A percentile compares a stretch with the other conserved stretches of the same genome.
These are phyloP conservation scores for Polygonum aviculare DNA, from an alignment of 148 eudicot species.

Conservation along the genomic window DNA sequence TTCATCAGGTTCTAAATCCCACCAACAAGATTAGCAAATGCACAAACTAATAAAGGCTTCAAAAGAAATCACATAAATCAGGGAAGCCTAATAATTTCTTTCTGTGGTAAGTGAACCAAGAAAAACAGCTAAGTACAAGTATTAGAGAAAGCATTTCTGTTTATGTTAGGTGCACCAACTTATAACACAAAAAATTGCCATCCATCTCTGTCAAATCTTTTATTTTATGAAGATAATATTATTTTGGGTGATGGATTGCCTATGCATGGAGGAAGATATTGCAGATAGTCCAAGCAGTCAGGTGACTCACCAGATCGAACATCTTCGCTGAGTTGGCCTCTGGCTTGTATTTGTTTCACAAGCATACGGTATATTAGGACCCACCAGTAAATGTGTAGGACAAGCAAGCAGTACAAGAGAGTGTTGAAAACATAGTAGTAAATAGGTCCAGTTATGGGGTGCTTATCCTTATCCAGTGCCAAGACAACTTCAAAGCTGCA, in stretches of 20 bases:
- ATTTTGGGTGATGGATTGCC: background rate
- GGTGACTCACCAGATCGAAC: slow-evolving; percentile 84
- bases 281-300: background rate
- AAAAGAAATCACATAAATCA: background rate
- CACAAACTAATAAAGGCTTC: background rate
- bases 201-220: background rate
- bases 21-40: background rate
- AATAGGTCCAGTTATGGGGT: slow-evolving; percentile 62
- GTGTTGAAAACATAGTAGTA: slow-evolving; percentile 86
- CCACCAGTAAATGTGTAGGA: slow-evolving; percentile 96
- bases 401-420: slow-evolving; percentile 65
- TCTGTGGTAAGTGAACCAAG: slow-evolving; percentile 2
- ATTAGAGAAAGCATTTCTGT: background rate
- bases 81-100: background rate
- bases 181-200: background rate
- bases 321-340: slow-evolving; percentile 88
- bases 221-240: background rate
- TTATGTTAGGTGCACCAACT: background rate
- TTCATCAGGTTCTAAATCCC: background rate
- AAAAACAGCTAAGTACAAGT: background rate
- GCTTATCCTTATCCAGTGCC: slow-evolving; percentile 74
- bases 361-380: slow-evolving; percentile 92
- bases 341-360: slow-evolving; percentile 82
- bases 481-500: slow-evolving; percentile 80
- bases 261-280: background rate